Evolutionary conservation across 2,329 filamentous ascomycete genomes (phyloP), one percentile per base, ranked within the genome.

Genomic region (Fusarium poae): DNA sequence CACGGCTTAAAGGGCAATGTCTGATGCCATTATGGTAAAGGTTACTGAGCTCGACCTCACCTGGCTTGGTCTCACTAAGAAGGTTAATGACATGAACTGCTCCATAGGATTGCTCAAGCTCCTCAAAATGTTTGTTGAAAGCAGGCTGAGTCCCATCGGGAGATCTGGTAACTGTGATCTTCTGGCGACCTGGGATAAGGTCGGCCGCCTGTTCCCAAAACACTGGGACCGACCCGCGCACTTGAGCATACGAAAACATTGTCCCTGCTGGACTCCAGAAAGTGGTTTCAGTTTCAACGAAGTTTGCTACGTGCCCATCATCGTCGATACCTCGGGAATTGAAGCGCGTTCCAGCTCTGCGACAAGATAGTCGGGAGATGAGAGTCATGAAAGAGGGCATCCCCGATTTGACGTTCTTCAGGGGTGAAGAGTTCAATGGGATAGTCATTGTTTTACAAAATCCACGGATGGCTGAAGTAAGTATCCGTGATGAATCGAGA

Each of bases 311-410:
- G 74, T 98, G 93, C 16, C 96, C 96, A 75, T 98, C 94, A 77
- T 99, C 96, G 76, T 99, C 96, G 68, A 99, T 97, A 39, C 96
- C 96, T 71, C 96, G 88, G n/a, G 95, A 91, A 78, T 98, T 98
- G 84, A 98, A 99, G 40, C 96, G 88, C 18, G 96, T 99, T 23
- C 96, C 96, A 20, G 96, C 96, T 80, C 95, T 89, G 72, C 90
- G 87, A 76, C 94, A 98, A 3, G 96, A 98, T 37, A 98, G 84
- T 32, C 96, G 88, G 3, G 96, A 98, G 65, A 98, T 96, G 23
- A 98, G 84, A 1, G 94, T 97, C 73, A 99, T 83, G 55, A 89
- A 91, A 2, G 94, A 94, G 1, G 95, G 93, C 69, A 93, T 84
- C 5, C 93, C 93, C 8, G 90, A 89, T 43, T 82, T 86, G 11